Evolutionary conservation across 179 eudicot species (phyloP), one percentile per base, ranked within the genome.

Genomic region (Gypsophila paniculata): DNA sequence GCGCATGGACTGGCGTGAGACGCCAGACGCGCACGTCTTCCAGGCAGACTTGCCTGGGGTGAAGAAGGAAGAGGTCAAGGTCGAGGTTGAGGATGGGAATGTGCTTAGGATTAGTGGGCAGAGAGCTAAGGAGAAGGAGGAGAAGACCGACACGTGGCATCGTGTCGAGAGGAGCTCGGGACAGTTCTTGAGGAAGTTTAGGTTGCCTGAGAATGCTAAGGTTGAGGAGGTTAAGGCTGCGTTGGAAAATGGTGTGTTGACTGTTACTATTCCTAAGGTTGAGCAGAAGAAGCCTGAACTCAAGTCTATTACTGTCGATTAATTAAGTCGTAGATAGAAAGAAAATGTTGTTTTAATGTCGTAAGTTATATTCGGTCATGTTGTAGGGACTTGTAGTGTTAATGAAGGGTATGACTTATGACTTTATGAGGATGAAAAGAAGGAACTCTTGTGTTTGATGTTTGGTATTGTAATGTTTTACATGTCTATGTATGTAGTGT

Each of bases 21-120:
- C 89, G 0, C 79, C 82, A 13, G 80, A 82, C 26, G 85, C 88
- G 4, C 91, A 88, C 64, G 61, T 88, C 9, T 82, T 88, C 82
- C 80, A 84, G 65, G 89, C 87, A 0, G 87, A 87, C 38, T 74
- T 87, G 21, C 86, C 86, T 9, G 89, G 91, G 36, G 77, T 88
- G 57, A 85, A 65, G 75, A 85, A 83, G 55, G 88, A 80, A 49
- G 88, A 85, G 68, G 85, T 85, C 46, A 85, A 85, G 74, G 88
- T 85, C 3, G 85, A 83, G 72, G 82, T 85, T 11, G 84, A 75
- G 9, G 89, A 83, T 6, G 85, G 82, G 2, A 72, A 77, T 13
- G 82, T 85, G 5, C 52, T 85, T 13, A 72, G 73, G 76, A 84
- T 84, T 8, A 82, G 90, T 49, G 90, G 86, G 4, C 80, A 82